phyloP scores from a whole-genome alignment of 495 filamentous ascomycete species.

The Neurospora sp. region DNA sequence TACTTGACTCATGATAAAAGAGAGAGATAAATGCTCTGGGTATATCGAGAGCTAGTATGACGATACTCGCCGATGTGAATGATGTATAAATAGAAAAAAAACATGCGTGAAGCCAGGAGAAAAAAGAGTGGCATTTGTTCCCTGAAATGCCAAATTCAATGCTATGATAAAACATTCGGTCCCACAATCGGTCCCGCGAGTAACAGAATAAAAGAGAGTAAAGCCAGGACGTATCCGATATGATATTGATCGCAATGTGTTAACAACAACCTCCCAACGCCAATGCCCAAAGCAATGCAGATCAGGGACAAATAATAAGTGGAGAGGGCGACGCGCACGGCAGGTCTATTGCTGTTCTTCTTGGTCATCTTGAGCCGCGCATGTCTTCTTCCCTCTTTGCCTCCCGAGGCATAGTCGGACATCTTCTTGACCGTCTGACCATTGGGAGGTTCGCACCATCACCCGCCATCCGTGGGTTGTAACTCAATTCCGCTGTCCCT shows the following conservation, averaged over 20 bases:
- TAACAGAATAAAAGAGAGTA: not conserved
- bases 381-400: not conserved
- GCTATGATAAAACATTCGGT: not conserved
- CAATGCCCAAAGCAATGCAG: not conserved
- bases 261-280: not conserved
- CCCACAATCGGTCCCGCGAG: not conserved
- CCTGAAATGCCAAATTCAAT: not conserved
- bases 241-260: not conserved
- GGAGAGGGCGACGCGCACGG: not conserved
- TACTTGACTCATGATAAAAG: not conserved
- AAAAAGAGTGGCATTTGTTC: not conserved
- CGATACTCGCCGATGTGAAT: not conserved
- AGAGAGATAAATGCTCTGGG: not conserved
- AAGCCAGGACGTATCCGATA: not conserved
- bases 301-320: not conserved
- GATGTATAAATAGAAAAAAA: not conserved
- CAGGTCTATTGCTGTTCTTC: not conserved
- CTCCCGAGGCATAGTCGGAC: not conserved
- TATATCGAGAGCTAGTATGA: not conserved
- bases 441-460: conserved; percentile 3
- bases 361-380: not conserved
- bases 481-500: conserved; percentile 45
- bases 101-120: not conserved
- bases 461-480: conserved; percentile 24
- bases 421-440: not conserved